Evolutionary conservation across 495 filamentous ascomycete genomes (phyloP).

Genomic region (Haplographium delicatum): DNA sequence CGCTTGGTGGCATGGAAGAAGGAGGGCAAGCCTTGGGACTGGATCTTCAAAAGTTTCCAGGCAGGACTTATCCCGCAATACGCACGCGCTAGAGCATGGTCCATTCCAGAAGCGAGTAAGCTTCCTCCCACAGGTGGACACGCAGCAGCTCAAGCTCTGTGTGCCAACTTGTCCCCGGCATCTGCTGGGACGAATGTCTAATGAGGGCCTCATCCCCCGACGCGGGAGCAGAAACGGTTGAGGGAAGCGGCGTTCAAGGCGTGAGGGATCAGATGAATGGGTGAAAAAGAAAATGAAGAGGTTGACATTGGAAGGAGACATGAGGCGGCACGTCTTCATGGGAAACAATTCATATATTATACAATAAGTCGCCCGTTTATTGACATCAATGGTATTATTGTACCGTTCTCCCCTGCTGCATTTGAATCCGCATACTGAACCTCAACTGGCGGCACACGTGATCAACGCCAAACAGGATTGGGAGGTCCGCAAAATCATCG

Average conservation of each 20-base stretch:
- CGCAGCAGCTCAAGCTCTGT: slow-evolving; percentile 3
- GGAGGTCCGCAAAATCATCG: slow-evolving; percentile 17
- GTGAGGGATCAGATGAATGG: slow-evolving; percentile 9
- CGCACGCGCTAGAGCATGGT: background rate
- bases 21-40: slow-evolving; percentile 2
- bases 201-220: background rate
- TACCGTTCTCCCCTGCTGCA: no score
- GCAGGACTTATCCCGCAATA: background rate
- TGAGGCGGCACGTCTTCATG: slow-evolving; percentile 5
- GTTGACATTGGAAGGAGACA: slow-evolving; percentile 11
- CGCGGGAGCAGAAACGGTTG: background rate
- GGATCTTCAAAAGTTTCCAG: background rate
- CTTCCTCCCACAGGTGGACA: slow-evolving; percentile 4
- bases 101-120: slow-evolving; percentile 1
- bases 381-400: no score
- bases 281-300: slow-evolving; percentile 6
- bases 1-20: slow-evolving; percentile 3
- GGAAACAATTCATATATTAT: no score
- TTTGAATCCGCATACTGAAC: no score
- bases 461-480: slow-evolving; percentile 5
- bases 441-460: no score
- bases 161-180: background rate
- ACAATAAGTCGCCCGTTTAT: slow-evolving; percentile 10
- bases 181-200: background rate
- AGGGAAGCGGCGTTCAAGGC: slow-evolving; percentile 8